Evolutionary conservation across 805 yeast species (phyloP).

Genomic region (Ogataea corticis): DNA sequence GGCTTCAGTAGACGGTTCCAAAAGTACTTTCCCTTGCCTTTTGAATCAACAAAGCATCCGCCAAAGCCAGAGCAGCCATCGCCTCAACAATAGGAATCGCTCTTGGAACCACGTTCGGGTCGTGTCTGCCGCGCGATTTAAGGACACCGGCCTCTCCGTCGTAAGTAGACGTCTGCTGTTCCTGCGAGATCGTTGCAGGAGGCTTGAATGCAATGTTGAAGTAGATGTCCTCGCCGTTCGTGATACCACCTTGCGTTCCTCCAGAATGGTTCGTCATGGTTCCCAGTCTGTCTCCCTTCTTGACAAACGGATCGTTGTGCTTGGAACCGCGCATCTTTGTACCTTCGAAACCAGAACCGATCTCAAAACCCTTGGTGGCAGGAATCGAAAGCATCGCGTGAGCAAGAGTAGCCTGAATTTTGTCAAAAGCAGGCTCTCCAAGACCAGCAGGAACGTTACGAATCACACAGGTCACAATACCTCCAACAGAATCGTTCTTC

Average conservation of each 20-base stretch:
- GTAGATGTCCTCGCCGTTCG: conserved; percentile 94
- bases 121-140: conserved; percentile 98
- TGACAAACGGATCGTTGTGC: conserved; percentile 88
- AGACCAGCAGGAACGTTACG: conserved; percentile 94
- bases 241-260: conserved; percentile 97
- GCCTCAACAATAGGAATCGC: conserved; percentile 99
- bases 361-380: conserved; percentile 97
- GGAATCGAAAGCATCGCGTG: conserved; percentile 98
- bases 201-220: conserved; percentile 97
- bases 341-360: conserved; percentile 95
- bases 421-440: conserved; percentile 98
- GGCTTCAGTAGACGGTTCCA: conserved; percentile 30
- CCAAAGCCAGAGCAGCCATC: conserved; percentile 93
- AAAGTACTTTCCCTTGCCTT: conserved; percentile 71
- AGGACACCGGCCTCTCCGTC: conserved; percentile 85
- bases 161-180: conserved; percentile 84
- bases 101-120: conserved; percentile 97
- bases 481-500: conserved; percentile 91
- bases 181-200: conserved; percentile 95
- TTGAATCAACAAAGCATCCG: conserved; percentile 84
- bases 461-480: conserved; percentile 95
- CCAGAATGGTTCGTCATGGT: conserved; percentile 92
- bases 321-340: conserved; percentile 86
- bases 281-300: conserved; percentile 61
- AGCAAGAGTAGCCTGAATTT: conserved; percentile 90